Conservation (phyloP, 208 protist species). For the Jaenimonas drosophilae region DNA sequence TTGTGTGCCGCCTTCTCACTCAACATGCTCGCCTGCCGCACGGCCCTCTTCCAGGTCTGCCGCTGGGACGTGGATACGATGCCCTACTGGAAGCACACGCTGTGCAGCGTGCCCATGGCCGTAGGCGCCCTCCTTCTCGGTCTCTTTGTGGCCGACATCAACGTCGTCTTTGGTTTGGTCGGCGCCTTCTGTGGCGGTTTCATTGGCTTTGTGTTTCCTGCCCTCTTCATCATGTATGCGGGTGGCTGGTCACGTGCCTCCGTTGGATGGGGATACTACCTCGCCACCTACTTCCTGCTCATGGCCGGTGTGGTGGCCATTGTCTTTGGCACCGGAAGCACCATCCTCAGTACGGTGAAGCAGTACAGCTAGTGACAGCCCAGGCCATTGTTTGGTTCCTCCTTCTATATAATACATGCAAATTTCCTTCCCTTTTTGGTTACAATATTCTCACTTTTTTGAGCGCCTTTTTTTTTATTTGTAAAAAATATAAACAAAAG, state of each 20-base stretch:
- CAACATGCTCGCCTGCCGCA: slow-evolving; percentile 29
- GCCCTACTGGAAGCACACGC: slow-evolving; percentile 35
- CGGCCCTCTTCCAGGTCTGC: slow-evolving; percentile 22
- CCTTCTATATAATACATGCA: no score
- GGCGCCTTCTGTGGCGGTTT: slow-evolving; percentile 42
- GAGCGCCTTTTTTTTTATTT: no score
- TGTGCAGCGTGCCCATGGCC: slow-evolving; percentile 16
- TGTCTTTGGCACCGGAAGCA: slow-evolving; percentile 32
- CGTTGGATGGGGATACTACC: slow-evolving; percentile 20
- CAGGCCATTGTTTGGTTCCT: no score
- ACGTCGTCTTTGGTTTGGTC: slow-evolving; percentile 45
- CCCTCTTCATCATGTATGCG: slow-evolving; percentile 44
- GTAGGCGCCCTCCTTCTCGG: slow-evolving; percentile 38
- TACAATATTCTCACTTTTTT: no score
- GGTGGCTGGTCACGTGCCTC: slow-evolving; percentile 18
- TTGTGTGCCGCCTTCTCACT: slow-evolving; percentile 41
- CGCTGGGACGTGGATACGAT: slow-evolving; percentile 28
- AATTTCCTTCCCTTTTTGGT: no score
- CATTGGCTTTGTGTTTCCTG: slow-evolving; percentile 51
- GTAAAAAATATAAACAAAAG: no score
- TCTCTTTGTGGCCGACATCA: slow-evolving; percentile 24
- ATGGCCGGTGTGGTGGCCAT: slow-evolving; percentile 38
- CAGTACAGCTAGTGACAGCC: slow-evolving; percentile 1
- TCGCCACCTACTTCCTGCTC: slow-evolving; percentile 33
- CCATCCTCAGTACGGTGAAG: slow-evolving; percentile 7